Percentiles rank a stretch among this genome's conserved stretches.
phyloP scores from a whole-genome alignment of 2,329 filamentous ascomycete genomes.

The Elsinoe fawcettii region DNA sequence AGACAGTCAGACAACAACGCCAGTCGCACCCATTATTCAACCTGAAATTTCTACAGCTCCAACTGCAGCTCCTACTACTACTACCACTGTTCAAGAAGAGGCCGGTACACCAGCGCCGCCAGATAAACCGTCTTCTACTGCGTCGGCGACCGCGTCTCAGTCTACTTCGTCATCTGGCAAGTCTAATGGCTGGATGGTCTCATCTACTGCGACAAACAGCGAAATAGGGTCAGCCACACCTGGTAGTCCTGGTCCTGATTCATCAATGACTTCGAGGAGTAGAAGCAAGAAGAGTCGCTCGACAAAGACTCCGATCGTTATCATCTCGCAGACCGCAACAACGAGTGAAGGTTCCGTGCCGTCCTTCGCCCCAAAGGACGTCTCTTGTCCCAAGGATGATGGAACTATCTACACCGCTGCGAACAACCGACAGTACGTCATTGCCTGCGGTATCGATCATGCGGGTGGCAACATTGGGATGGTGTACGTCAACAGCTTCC shows the following conservation, averaged over 20 bases:
- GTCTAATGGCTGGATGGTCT: too few species aligned
- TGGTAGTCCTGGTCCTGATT: not conserved
- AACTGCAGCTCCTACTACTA: too few species aligned
- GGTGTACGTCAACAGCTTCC: constrained; percentile 18
- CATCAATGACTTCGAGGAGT: not conserved
- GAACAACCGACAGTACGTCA: constrained; percentile 22
- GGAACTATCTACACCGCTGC: constrained; percentile 16
- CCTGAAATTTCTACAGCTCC: too few species aligned
- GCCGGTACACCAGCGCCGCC: too few species aligned
- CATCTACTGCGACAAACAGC: not conserved
- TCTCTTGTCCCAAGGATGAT: constrained; percentile 3
- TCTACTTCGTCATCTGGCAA: too few species aligned
- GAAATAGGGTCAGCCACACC: not conserved
- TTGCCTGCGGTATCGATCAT: constrained; percentile 25
- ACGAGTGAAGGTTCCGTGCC: not conserved
- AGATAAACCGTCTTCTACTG: too few species aligned
- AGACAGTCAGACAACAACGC: too few species aligned
- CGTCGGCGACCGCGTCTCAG: too few species aligned
- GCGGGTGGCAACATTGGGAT: constrained; percentile 19
- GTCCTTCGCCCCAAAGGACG: not conserved
- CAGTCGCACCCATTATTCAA: too few species aligned
- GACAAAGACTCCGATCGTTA: not conserved
- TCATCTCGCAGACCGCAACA: constrained; percentile 2
- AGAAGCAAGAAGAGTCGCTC: not conserved
- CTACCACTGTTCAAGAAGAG: too few species aligned